Base-by-base conservation (phyloP, 495 filamentous ascomycete species). In the Talaromyces proteolyticus region DNA sequence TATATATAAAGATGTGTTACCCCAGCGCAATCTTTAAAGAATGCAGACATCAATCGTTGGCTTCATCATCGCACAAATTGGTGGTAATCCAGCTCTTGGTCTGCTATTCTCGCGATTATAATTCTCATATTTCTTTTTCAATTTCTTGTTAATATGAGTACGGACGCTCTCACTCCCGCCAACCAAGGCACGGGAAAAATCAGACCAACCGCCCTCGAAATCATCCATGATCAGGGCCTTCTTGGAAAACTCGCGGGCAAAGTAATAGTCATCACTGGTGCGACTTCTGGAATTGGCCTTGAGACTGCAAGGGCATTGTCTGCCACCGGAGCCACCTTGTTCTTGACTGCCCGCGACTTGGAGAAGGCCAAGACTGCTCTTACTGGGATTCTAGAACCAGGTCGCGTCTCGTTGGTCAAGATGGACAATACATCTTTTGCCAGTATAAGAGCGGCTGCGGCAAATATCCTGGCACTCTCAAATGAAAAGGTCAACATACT, bases 191-290 rank as follows among this genome's bases (percentile, higher is more conserved):
- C 71, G 8, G 72, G 77, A 10, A 76, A 82, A 59, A 54, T 58
- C 17, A 74, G 78, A 17, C 78, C 77, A 14, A 80, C 77, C 6
- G 78, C 74, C 10, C 47, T 71, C 21, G 63, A 76, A 50, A 69
- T 82, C 47, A 55, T 82, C 49, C 40, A 69, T 47, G 77, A 80
- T 52, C 62, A 79, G 42, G 51, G 51, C 14, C 51, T 74, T 16
- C 48, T 61, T n/a, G 62, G 63, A 22, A 65, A 62, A 16, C 51
- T 70, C 12, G 48, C 36, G 0, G 71, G 58, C 46, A 74, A 75
- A 57, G 66, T 73, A 19, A 61, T 77, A 36, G 48, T 80, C 24
- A 61, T 80, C 37, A 79, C 75, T 3, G 76, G 78, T 22, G 55
- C 55, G 6, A 67, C 70, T 6, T 64, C 68, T 1, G 77, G 78